These are phyloP conservation scores for Neonectria sp. DNA, from an alignment of 2,329 filamentous ascomycete species.

Conservation along the genomic window DNA sequence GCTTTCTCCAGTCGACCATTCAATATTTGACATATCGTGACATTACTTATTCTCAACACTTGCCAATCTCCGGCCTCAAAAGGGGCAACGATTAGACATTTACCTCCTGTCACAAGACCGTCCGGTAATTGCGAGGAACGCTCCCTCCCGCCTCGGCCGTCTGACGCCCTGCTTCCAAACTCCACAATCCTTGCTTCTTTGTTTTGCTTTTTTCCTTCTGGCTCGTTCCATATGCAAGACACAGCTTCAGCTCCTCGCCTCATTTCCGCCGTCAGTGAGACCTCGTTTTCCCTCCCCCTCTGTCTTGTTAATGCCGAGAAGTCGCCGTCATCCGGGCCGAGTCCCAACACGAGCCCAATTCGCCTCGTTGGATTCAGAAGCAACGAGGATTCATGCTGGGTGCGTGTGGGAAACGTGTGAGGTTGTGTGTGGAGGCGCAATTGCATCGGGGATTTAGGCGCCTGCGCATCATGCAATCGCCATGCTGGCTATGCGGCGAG, in stretches of 20 bases:
- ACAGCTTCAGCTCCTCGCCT: slow-evolving; percentile 9
- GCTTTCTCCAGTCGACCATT: neutral
- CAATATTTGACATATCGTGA: neutral
- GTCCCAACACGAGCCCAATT: neutral
- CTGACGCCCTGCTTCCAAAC: slow-evolving; percentile 1
- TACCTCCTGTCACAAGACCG: neutral
- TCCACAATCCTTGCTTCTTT: slow-evolving; percentile 15
- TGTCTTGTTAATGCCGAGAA: slow-evolving; percentile 6
- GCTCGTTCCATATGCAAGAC: slow-evolving; percentile 7
- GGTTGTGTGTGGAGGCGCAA: neutral
- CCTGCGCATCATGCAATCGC: slow-evolving; percentile 12
- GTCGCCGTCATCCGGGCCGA: slow-evolving; percentile 12
- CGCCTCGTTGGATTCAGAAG: slow-evolving; percentile 1
- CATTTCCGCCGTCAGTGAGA: neutral
- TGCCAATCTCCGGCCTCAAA: neutral
- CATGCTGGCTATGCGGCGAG: neutral
- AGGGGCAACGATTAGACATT: slow-evolving; percentile 1
- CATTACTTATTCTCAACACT: neutral
- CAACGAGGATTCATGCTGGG: neutral
- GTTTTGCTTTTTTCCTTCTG: slow-evolving; percentile 13
- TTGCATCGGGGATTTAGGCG: neutral
- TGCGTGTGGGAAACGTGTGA: neutral
- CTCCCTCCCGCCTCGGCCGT: neutral
- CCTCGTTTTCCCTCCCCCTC: neutral
- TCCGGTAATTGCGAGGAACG: slow-evolving; percentile 10